Evolutionary conservation across 176 grass and related monocot genomes (phyloP).

Genomic region (Miscanthus lutarioriparius): DNA sequence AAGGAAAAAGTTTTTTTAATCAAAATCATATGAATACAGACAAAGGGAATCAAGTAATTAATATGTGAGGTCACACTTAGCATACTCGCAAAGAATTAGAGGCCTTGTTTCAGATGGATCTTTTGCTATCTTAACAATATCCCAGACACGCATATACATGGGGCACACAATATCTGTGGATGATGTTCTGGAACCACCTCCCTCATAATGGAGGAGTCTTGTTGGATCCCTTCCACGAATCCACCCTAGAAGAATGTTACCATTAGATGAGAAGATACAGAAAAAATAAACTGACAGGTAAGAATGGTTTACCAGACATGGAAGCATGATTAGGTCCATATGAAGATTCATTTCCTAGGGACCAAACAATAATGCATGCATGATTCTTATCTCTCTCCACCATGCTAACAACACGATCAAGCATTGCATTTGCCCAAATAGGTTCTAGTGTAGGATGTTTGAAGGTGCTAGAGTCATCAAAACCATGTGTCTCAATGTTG

Average conservation of each 20-base stretch:
- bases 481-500: conserved; percentile 97
- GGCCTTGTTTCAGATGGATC: conserved; percentile 87
- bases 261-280: conserved; percentile 20
- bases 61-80: conserved; percentile 19
- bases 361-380: conserved; percentile 92
- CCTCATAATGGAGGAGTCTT: conserved; percentile 89
- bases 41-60: conserved; percentile 21
- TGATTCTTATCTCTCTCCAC: conserved; percentile 99
- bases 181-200: conserved; percentile 84
- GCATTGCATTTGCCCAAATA: conserved; percentile 78
- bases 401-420: conserved; percentile 89
- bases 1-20: background rate
- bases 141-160: conserved; percentile 99
- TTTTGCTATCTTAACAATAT: conserved; percentile 85
- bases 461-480: conserved; percentile 71
- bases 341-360: conserved; percentile 87
- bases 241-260: conserved; percentile 64
- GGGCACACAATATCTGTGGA: conserved; percentile 97
- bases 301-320: conserved; percentile 68
- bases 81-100: conserved; percentile 98
- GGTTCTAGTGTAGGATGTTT: conserved; percentile 89
- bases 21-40: conserved; percentile 20
- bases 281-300: background rate
- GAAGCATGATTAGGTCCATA: conserved; percentile 94
- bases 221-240: conserved; percentile 78